These are phyloP conservation scores for Ilyonectria robusta DNA, from an alignment of 2,329 filamentous ascomycete genomes.

Conservation along the genomic window DNA sequence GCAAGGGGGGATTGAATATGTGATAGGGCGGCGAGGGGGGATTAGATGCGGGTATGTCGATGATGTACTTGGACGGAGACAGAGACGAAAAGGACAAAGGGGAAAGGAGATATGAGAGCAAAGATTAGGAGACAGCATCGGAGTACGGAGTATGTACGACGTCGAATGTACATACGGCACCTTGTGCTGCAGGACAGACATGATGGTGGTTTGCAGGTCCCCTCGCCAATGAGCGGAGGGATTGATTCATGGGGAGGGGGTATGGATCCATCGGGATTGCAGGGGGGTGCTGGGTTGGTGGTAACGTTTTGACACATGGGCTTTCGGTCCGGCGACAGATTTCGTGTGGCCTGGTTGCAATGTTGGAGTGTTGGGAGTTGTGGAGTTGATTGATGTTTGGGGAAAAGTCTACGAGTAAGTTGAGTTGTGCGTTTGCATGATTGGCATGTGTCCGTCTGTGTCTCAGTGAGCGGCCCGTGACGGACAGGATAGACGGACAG, in stretches of 20 bases:
- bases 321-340: background rate
- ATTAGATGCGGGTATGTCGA: slow-evolving; percentile 1
- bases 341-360: background rate
- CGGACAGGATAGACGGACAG: background rate
- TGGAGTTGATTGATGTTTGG: background rate
- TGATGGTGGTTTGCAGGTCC: slow-evolving; percentile 1
- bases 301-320: slow-evolving; percentile 1
- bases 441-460: background rate
- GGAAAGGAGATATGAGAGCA: too few species aligned
- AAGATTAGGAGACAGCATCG: background rate
- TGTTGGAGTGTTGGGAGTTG: background rate
- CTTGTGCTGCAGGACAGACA: background rate
- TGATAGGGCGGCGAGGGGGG: slow-evolving; percentile 2
- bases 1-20: background rate
- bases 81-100: background rate
- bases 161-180: background rate
- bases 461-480: background rate
- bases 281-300: slow-evolving; percentile 4
- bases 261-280: background rate
- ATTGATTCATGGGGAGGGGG: slow-evolving; percentile 3
- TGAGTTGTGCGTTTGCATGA: background rate
- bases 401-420: too few species aligned
- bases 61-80: background rate
- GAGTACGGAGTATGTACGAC: background rate
- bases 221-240: slow-evolving; percentile 6